These are phyloP conservation scores for Sideroxylon spinosum DNA, from an alignment of 179 eudicot species.

Conservation along the genomic window DNA sequence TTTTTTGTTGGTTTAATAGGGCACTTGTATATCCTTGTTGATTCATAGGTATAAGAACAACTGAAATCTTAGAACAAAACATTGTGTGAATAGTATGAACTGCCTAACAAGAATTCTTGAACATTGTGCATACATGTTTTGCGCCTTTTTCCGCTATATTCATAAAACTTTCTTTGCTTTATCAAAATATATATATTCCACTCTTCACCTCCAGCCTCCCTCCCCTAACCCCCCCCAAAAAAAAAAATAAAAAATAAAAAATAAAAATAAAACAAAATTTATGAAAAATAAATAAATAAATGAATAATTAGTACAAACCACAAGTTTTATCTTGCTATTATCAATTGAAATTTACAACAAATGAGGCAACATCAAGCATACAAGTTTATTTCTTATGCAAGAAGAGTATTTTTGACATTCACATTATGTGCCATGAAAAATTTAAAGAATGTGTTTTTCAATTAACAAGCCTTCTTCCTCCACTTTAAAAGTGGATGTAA, in stretches of 20 bases:
- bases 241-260: background rate
- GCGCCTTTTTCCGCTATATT: no score
- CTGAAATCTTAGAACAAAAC: no score
- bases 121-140: no score
- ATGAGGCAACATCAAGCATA: background rate
- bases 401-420: slow-evolving; percentile 4
- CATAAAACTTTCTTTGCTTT: no score
- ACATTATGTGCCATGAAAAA: background rate
- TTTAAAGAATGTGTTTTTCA: background rate
- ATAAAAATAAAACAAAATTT: background rate
- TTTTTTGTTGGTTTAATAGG: no score
- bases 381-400: background rate
- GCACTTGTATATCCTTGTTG: no score
- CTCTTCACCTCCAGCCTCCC: background rate
- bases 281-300: background rate
- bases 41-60: no score
- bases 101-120: no score
- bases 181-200: background rate
- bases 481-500: slow-evolving; percentile 1
- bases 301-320: background rate
- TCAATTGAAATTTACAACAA: background rate
- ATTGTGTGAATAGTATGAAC: no score
- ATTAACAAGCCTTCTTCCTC: background rate
- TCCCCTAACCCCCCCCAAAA: background rate
- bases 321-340: background rate